Evolutionary conservation across 495 filamentous ascomycete species (phyloP), one percentile per base, ranked within the genome.

Genomic region (Daldinia decipiens): DNA sequence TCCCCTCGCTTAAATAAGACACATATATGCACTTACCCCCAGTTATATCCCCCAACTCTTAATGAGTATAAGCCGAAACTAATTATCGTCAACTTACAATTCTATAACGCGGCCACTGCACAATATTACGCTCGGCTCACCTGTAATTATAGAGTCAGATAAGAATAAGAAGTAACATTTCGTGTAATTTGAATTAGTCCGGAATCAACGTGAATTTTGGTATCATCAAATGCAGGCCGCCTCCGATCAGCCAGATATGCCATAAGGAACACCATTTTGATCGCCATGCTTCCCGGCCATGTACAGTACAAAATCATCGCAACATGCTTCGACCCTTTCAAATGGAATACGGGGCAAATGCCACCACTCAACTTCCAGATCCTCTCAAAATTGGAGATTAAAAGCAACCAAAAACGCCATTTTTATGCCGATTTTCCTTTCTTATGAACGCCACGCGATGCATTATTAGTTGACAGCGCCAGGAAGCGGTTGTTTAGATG

Each of bases 391-490:
- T 4, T 19, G 1, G n/a, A 51, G 17, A 19, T 21, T 3, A 53
- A 53, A 53, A 19, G 8, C 19, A 36, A 56, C 27, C 31, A 17
- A 9, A 32, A 64, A 67, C 64, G 54, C 38, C 54, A 34, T 59
- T 54, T 31, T 52, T 27, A 66, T 62, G 51, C 59, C 4, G 26
- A 9, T 47, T 63, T 65, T 50, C 56, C 38, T 55, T 52, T 15
- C 27, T 24, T 12, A 2, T 26, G n/a, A 58, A 65, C 62, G 52
- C 68, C 62, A 13, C 31, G 32, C 29, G 45, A 71, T 67, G 57
- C 62, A 59, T 67, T 21, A 55, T 47, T 47, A 47, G 43, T 47
- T 13, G 43, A 47, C 7, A 47, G 19, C 19, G 9, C 43, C 43
- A 24, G 43, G 21, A 4, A 24, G 43, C 8, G 19, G 4, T 47